Conservation (phyloP, 83 land plant genomes). For the Picea mariana region DNA sequence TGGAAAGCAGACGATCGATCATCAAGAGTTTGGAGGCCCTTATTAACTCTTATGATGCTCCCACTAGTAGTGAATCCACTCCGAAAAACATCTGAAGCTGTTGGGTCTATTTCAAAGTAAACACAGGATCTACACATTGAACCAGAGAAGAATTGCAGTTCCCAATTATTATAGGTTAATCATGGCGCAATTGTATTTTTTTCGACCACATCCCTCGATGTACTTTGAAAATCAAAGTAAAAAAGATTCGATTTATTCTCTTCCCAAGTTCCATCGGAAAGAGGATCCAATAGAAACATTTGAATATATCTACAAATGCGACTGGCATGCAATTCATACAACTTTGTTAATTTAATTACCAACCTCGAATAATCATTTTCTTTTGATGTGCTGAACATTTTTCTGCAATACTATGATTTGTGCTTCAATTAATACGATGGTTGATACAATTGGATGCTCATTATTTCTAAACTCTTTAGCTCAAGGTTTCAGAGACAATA, state of each 20-base stretch:
- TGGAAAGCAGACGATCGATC: slow-evolving; percentile 72
- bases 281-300: background rate
- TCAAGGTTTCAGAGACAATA: background rate
- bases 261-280: background rate
- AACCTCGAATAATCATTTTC: background rate
- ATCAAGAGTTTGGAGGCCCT: slow-evolving; percentile 13
- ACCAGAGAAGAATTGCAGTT: background rate
- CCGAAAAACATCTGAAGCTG: background rate
- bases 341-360: background rate
- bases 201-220: too few relatives aligned
- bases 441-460: background rate
- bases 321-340: background rate
- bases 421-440: background rate
- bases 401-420: background rate
- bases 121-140: background rate
- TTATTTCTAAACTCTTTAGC: background rate
- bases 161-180: slow-evolving; percentile 6
- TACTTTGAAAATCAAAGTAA: too few relatives aligned
- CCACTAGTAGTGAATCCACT: background rate
- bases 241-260: background rate
- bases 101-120: background rate
- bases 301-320: background rate
- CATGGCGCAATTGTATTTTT: background rate
- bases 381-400: background rate
- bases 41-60: background rate